These are phyloP conservation scores for Raphanus sativus DNA, from an alignment of 345 rosid species.

Conservation along the genomic window DNA sequence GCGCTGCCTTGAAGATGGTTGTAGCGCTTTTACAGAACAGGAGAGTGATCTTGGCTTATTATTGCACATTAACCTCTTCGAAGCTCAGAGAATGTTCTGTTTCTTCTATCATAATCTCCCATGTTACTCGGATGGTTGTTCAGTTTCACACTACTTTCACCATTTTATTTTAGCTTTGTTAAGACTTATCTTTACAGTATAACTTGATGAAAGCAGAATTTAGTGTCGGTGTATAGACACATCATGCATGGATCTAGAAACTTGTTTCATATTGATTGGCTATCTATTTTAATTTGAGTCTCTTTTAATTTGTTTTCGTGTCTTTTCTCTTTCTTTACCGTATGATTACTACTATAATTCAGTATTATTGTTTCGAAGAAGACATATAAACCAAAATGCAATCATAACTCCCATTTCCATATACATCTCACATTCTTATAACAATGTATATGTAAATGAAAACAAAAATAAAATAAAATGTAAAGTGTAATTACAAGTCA, in stretches of 20 bases:
- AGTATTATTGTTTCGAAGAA: slow-evolving; percentile 53
- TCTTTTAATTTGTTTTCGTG: slow-evolving; percentile 35
- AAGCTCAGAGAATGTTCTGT: too few species aligned
- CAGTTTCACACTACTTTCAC: too few species aligned
- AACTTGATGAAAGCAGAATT: background rate
- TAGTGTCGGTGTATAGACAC: slow-evolving; percentile 7
- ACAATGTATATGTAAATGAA: background rate
- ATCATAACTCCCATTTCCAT: slow-evolving; percentile 49
- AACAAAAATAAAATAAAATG: background rate
- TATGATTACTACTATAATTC: slow-evolving; percentile 42
- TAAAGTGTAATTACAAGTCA: slow-evolving; percentile 26
- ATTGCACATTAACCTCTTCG: too few species aligned
- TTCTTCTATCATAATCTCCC: too few species aligned
- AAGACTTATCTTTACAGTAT: too few species aligned
- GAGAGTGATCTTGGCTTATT: too few species aligned
- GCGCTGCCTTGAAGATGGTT: too few species aligned
- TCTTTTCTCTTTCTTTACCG: slow-evolving; percentile 29
- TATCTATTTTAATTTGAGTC: background rate
- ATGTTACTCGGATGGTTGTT: too few species aligned
- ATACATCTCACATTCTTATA: slow-evolving; percentile 15
- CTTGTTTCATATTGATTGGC: background rate
- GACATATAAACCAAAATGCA: slow-evolving; percentile 70
- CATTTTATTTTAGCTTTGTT: too few species aligned
- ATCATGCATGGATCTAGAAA: slow-evolving; percentile 30
- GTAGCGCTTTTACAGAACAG: too few species aligned